These are phyloP conservation scores for Abrus pulchellus DNA, from an alignment of 306 rosid genomes.

Conservation along the genomic window DNA sequence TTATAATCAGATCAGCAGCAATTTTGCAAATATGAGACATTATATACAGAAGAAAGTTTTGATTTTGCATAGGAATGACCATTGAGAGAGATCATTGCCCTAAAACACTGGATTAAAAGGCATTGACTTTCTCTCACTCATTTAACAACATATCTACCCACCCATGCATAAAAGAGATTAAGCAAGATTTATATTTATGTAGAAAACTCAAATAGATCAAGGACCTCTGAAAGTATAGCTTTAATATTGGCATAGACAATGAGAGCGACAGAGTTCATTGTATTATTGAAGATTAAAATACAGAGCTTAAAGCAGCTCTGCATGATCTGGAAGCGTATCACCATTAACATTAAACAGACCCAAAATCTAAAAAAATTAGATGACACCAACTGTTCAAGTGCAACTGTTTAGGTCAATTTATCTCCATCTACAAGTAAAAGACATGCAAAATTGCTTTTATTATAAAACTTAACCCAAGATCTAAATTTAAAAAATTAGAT, in stretches of 20 bases:
- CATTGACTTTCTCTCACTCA: conserved; percentile 2
- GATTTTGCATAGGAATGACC: conserved; percentile 28
- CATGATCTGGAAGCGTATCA: conserved; percentile 28
- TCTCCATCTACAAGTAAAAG: neutral
- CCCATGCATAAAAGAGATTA: conserved; percentile 14
- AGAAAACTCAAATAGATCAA: conserved; percentile 21
- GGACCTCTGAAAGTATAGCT: neutral
- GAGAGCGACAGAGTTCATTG: conserved; percentile 9
- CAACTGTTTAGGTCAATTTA: too few species aligned
- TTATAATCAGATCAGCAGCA: conserved; percentile 45
- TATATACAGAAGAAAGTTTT: conserved; percentile 13
- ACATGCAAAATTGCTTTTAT: neutral
- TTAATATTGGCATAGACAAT: conserved; percentile 31
- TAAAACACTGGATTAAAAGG: conserved; percentile 29
- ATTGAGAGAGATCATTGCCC: conserved; percentile 28
- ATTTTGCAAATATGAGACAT: conserved; percentile 39
- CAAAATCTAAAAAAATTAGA: too few species aligned
- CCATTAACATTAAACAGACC: conserved; percentile 19
- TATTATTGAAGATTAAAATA: conserved; percentile 20
- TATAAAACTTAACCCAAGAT: conserved; percentile 10
- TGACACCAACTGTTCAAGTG: too few species aligned
- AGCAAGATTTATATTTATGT: neutral
- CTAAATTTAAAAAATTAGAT: neutral
- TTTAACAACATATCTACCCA: conserved; percentile 21
- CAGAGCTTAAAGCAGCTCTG: conserved; percentile 23